Evolutionary conservation across 805 yeast genomes (phyloP).

Genomic region (Wilhelminamyces savonicus): DNA sequence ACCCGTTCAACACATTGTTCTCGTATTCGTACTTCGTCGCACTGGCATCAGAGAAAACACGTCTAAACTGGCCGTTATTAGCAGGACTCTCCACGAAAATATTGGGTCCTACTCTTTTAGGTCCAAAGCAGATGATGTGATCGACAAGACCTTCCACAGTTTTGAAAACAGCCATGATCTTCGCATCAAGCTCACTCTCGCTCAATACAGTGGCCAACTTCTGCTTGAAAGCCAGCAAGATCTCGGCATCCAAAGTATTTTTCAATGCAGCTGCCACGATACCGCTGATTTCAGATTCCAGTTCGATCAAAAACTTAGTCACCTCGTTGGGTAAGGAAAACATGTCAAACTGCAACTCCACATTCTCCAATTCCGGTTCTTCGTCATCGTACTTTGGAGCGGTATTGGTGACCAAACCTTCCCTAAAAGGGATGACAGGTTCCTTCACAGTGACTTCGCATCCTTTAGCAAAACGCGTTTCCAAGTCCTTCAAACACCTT

Average conservation of each 20-base stretch:
- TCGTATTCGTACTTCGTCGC: slow-evolving; percentile 34
- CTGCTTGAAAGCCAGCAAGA: slow-evolving; percentile 5
- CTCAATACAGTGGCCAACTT: too few relatives aligned
- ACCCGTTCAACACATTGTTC: slow-evolving; percentile 71
- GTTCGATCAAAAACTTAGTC: slow-evolving; percentile 41
- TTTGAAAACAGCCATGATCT: slow-evolving; percentile 7
- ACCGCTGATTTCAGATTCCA: slow-evolving; percentile 38
- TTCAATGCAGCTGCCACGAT: too few relatives aligned
- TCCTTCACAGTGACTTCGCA: slow-evolving; percentile 80
- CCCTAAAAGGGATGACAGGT: slow-evolving; percentile 93
- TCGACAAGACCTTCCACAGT: slow-evolving; percentile 11
- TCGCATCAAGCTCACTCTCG: slow-evolving; percentile 9
- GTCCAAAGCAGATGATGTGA: slow-evolving; percentile 63
- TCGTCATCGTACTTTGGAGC: slow-evolving; percentile 7
- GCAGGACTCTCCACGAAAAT: slow-evolving; percentile 51
- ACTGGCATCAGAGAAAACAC: slow-evolving; percentile 12
- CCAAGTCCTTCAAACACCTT: slow-evolving; percentile 85
- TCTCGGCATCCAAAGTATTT: slow-evolving; percentile 6
- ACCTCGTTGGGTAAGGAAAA: slow-evolving; percentile 53
- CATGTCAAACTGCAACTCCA: slow-evolving; percentile 46
- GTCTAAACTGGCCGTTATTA: slow-evolving; percentile 21
- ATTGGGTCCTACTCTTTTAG: slow-evolving; percentile 71
- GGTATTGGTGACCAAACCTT: slow-evolving; percentile 61
- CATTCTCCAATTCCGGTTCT: slow-evolving; percentile 38
- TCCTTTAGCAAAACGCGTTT: slow-evolving; percentile 81